Evolutionary conservation across 345 rosid genomes (phyloP).

Genomic region (Populus ilicifolia): DNA sequence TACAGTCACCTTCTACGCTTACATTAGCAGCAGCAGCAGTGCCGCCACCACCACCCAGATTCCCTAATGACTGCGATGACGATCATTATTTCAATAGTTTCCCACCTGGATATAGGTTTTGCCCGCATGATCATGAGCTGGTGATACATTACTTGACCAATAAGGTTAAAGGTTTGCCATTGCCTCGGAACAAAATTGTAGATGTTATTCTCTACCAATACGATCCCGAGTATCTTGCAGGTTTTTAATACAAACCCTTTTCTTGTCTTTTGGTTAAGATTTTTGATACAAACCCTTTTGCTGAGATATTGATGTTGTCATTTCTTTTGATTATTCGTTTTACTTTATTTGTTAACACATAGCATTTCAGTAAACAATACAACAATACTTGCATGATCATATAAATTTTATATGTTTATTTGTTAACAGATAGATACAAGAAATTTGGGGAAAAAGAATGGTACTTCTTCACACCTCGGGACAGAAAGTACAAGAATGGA

Average conservation of each 20-base stretch:
- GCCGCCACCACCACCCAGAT: neutral
- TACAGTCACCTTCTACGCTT: neutral
- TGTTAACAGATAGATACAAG: constrained; percentile 5
- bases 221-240: constrained; percentile 6
- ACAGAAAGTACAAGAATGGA: constrained; percentile 20
- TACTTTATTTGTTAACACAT: too few species aligned
- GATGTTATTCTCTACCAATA: constrained; percentile 1
- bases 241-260: neutral
- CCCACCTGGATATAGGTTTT: constrained; percentile 12
- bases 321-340: too few species aligned
- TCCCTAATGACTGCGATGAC: neutral
- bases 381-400: neutral
- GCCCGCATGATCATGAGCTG: constrained; percentile 12
- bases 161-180: neutral
- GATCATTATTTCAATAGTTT: neutral
- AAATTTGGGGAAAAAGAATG: constrained; percentile 1
- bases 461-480: constrained; percentile 25
- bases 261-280: too few species aligned
- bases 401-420: neutral
- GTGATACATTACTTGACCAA: constrained; percentile 1
- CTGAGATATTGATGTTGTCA: too few species aligned
- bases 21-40: neutral
- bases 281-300: too few species aligned
- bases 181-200: constrained; percentile 1
- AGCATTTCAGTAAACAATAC: too few species aligned